Conservation (phyloP, 164 flowering plant genomes). For the Vitis amurensis region DNA sequence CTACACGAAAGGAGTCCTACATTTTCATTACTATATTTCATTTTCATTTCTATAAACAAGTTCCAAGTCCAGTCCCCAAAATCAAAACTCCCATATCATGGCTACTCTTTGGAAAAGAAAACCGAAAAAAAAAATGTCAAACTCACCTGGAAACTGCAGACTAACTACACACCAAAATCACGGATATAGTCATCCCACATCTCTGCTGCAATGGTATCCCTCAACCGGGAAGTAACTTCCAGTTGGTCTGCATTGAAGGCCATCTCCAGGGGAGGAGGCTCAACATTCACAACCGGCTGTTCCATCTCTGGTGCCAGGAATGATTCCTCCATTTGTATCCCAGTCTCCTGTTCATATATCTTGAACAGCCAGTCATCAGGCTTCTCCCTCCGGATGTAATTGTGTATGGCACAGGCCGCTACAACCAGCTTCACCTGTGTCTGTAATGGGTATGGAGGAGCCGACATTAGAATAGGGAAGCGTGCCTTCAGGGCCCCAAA, state of each 20-base stretch:
- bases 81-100: too few species aligned
- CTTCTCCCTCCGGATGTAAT: slow-evolving; percentile 47
- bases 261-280: slow-evolving; percentile 21
- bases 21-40: too few species aligned
- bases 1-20: too few species aligned
- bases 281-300: slow-evolving; percentile 23
- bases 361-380: slow-evolving; percentile 52
- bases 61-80: too few species aligned
- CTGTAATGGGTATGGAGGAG: slow-evolving; percentile 63
- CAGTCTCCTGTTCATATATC: slow-evolving; percentile 30
- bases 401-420: slow-evolving; percentile 67
- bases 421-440: slow-evolving; percentile 68
- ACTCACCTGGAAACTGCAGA: background rate
- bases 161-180: slow-evolving; percentile 26
- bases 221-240: slow-evolving; percentile 31
- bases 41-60: too few species aligned
- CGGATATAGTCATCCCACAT: slow-evolving; percentile 53
- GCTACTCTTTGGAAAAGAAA: too few species aligned
- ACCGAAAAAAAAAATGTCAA: background rate
- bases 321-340: slow-evolving; percentile 23
- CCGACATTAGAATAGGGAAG: slow-evolving; percentile 52
- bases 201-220: slow-evolving; percentile 47
- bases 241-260: slow-evolving; percentile 30
- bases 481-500: slow-evolving; percentile 55
- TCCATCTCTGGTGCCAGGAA: slow-evolving; percentile 28